These are phyloP conservation scores for Paecilomyces variotii DNA, from an alignment of 2,329 filamentous ascomycete genomes.

Conservation along the genomic window DNA sequence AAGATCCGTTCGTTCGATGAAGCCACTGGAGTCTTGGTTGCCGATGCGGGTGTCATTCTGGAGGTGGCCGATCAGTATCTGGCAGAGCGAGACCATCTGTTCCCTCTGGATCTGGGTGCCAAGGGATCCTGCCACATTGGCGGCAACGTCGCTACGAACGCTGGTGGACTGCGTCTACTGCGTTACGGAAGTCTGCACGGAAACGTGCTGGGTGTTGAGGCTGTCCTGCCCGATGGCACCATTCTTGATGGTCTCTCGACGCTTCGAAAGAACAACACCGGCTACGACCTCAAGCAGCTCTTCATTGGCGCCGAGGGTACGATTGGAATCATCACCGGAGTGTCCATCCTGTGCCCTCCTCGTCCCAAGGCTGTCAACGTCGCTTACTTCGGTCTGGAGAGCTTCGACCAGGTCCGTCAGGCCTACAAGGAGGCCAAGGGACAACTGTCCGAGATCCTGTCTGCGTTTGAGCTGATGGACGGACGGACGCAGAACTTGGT, in stretches of 20 bases:
- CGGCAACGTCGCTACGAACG: slow-evolving; percentile 92
- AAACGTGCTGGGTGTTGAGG: slow-evolving; percentile 84
- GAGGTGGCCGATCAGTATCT: slow-evolving; percentile 83
- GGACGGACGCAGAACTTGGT: slow-evolving; percentile 71
- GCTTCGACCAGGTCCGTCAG: slow-evolving; percentile 77
- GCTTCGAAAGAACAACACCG: slow-evolving; percentile 96
- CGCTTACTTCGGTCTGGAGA: slow-evolving; percentile 84
- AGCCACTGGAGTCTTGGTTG: slow-evolving; percentile 81
- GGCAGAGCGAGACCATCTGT: slow-evolving; percentile 75
- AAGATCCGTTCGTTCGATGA: slow-evolving; percentile 85
- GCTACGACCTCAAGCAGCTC: slow-evolving; percentile 92
- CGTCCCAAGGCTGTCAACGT: slow-evolving; percentile 85
- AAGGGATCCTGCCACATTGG: slow-evolving; percentile 97
- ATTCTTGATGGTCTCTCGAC: slow-evolving; percentile 81
- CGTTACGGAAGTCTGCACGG: slow-evolving; percentile 93
- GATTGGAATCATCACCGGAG: slow-evolving; percentile 83
- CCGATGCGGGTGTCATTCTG: slow-evolving; percentile 83
- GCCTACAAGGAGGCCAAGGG: slow-evolving; percentile 85
- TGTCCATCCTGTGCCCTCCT: slow-evolving; percentile 84
- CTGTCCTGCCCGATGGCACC: slow-evolving; percentile 86
- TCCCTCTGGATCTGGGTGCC: slow-evolving; percentile 92
- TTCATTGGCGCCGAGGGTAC: slow-evolving; percentile 96
- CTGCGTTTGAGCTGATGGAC: slow-evolving; percentile 97
- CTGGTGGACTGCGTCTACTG: slow-evolving; percentile 79
- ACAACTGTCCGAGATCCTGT: slow-evolving; percentile 89